Conservation (phyloP, 2,329 filamentous ascomycete genomes). For the Aspergillus awamori region DNA sequence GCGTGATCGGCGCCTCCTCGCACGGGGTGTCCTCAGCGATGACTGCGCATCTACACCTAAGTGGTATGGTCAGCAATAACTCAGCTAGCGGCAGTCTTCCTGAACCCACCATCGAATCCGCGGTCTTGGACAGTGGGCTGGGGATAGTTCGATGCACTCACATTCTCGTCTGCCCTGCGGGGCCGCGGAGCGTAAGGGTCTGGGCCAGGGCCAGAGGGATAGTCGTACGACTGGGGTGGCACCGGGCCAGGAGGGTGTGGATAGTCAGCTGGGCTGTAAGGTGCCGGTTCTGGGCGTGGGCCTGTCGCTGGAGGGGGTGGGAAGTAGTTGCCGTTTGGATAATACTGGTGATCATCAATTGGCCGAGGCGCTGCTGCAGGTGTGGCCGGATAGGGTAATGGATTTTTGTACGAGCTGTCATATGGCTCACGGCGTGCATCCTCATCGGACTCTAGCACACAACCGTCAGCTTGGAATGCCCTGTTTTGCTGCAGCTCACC, state of each 20-base stretch:
- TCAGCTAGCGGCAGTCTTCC: constrained; percentile 14
- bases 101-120: constrained; percentile 48
- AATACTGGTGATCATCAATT: constrained; percentile 41
- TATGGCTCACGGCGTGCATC: constrained; percentile 40
- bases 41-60: constrained; percentile 24
- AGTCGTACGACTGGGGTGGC: constrained; percentile 43
- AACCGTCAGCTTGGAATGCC: constrained; percentile 10
- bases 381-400: constrained; percentile 40
- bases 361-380: constrained; percentile 37
- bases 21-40: constrained; percentile 15
- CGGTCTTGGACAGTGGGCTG: constrained; percentile 41
- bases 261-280: constrained; percentile 45
- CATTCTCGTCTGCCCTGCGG: constrained; percentile 52
- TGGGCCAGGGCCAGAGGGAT: constrained; percentile 38
- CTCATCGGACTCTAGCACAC: constrained; percentile 35
- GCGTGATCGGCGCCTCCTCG: constrained; percentile 19
- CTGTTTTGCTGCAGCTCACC: background rate
- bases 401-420: constrained; percentile 45
- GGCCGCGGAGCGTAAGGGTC: constrained; percentile 45
- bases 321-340: constrained; percentile 45
- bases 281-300: constrained; percentile 29
- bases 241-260: constrained; percentile 46
- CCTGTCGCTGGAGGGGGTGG: constrained; percentile 46
- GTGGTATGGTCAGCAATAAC: constrained; percentile 15
- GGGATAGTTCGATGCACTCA: constrained; percentile 48